Conservation (phyloP, 2,329 filamentous ascomycete species). For the Trichoderma pleuroti region DNA sequence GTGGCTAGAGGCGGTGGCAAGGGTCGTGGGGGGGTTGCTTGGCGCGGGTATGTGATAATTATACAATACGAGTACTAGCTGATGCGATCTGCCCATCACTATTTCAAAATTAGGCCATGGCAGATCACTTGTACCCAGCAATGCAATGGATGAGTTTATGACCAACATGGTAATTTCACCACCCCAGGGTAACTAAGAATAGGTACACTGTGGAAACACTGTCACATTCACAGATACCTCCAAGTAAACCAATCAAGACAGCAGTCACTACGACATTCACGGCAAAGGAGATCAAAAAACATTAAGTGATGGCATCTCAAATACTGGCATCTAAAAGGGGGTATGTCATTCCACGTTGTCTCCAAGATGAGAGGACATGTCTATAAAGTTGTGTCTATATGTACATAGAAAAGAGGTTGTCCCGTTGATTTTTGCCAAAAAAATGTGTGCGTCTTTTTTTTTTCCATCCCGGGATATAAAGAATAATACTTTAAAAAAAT, state of each 20-base stretch:
- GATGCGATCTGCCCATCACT: neutral
- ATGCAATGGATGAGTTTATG: neutral
- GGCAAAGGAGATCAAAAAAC: neutral
- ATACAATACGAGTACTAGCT: neutral
- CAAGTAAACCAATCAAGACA: neutral
- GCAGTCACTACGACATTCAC: neutral
- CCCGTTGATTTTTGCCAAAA: neutral
- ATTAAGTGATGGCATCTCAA: neutral
- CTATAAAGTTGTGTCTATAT: slow-evolving; percentile 18
- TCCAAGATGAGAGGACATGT: slow-evolving; percentile 17
- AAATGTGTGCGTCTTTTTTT: neutral
- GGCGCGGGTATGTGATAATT: neutral
- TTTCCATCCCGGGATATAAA: neutral
- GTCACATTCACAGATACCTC: neutral
- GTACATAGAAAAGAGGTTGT: slow-evolving; percentile 16
- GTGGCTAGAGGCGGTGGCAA: neutral
- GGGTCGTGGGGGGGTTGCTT: neutral
- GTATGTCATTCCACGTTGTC: slow-evolving; percentile 18
- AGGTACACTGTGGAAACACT: no score
- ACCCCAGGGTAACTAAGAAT: neutral
- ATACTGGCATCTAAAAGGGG: slow-evolving; percentile 4
- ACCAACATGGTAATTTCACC: neutral
- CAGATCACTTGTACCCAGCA: neutral
- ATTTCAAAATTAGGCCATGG: neutral
- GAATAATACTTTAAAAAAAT: neutral